A percentile compares a stretch with the other conserved stretches of the same genome.
Conservation (phyloP, 2,329 filamentous ascomycete genomes). For the Colletotrichum acutatum region DNA sequence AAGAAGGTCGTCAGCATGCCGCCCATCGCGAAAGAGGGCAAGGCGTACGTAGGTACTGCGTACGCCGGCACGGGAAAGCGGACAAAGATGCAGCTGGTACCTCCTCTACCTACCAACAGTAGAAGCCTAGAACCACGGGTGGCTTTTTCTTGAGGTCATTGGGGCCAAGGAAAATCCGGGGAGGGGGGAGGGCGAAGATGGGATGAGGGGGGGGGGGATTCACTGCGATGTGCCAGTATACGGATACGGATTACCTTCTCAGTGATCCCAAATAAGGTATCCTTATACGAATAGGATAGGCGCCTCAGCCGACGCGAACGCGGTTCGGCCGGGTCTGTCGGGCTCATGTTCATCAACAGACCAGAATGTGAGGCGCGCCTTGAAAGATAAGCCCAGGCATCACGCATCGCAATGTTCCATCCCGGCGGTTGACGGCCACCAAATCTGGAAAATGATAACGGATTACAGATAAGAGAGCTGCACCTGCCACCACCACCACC, state of each 20-base stretch:
- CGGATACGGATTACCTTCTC: too few relatives aligned
- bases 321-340: too few relatives aligned
- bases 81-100: not conserved
- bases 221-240: too few relatives aligned
- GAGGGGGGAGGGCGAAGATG: not conserved
- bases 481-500: too few relatives aligned
- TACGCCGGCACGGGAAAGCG: not conserved
- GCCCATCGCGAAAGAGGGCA: not conserved
- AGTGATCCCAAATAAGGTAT: too few relatives aligned
- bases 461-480: not conserved
- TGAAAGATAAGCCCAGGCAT: not conserved
- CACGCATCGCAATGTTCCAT: too few relatives aligned
- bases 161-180: not conserved
- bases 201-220: too few relatives aligned
- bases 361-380: not conserved
- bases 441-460: not conserved
- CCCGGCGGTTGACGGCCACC: not conserved
- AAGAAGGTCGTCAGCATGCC: not conserved
- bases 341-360: too few relatives aligned
- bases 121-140: not conserved
- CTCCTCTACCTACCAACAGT: too few relatives aligned
- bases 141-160: not conserved
- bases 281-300: too few relatives aligned
- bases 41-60: not conserved
- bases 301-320: too few relatives aligned